Conservation (phyloP, 352 stramenopile genomes). For the Phytophthora macrochlamydospora region DNA sequence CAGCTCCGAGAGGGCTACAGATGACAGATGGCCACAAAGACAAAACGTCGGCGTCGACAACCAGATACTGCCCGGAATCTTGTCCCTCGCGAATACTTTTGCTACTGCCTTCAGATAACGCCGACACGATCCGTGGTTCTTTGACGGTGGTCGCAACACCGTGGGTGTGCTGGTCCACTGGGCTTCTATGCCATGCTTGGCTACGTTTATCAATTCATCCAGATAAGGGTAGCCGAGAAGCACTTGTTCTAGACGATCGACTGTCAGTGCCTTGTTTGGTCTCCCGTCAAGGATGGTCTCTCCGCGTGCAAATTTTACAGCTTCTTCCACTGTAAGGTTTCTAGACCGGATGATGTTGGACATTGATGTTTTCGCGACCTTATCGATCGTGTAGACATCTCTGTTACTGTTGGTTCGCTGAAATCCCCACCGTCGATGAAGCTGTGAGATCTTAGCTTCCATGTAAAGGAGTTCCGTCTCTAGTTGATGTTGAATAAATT, state of each 20-base stretch:
- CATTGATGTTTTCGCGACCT: not conserved
- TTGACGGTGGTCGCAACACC: not conserved
- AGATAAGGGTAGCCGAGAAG: not conserved
- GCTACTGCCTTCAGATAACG: not conserved
- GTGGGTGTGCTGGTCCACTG: not conserved
- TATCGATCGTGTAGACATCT: not conserved
- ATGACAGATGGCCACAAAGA: not conserved
- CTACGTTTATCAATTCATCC: not conserved
- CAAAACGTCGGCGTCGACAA: not conserved
- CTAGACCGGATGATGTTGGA: not conserved
- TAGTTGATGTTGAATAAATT: not conserved
- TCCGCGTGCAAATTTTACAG: not conserved
- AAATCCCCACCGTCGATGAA: not conserved
- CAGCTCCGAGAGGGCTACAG: slow-evolving; percentile 2
- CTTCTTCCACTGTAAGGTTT: not conserved
- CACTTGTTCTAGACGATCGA: not conserved
- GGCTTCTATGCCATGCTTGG: not conserved
- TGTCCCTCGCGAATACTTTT: slow-evolving; percentile 3
- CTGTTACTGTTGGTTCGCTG: not conserved
- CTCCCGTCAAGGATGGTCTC: not conserved
- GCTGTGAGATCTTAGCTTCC: not conserved
- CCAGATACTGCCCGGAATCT: slow-evolving; percentile 10
- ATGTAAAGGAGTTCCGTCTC: not conserved
- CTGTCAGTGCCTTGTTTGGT: not conserved
- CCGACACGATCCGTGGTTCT: not conserved